Percentiles rank a stretch among this genome's conserved stretches.
Evolutionary conservation across 345 rosid species (phyloP).

Genomic region (Ceriops decandra): DNA sequence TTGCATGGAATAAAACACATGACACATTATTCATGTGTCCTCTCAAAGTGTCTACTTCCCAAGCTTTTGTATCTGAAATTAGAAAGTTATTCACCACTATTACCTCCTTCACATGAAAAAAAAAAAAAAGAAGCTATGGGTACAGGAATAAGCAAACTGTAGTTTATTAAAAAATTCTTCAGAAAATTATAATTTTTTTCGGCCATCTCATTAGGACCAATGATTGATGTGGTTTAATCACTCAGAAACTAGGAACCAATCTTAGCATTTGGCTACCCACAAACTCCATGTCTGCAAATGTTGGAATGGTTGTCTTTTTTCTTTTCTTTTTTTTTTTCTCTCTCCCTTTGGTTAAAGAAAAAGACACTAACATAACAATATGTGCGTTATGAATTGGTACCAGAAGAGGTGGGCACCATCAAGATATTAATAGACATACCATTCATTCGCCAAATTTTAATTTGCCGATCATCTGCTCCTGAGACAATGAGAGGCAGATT

Average conservation of each 20-base stretch:
- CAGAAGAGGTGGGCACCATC: neutral
- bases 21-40: constrained; percentile 98
- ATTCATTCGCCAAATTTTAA: constrained; percentile 96
- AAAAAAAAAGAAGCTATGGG: neutral
- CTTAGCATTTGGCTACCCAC: neutral
- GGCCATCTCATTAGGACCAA: neutral
- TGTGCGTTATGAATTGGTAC: too few species aligned
- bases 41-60: constrained; percentile 98
- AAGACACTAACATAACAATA: too few species aligned
- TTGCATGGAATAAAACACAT: constrained; percentile 92
- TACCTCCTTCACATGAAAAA: neutral
- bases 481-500: constrained; percentile 91
- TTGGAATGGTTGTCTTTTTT: too few species aligned
- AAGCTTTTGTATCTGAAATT: constrained; percentile 90
- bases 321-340: too few species aligned
- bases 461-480: constrained; percentile 98
- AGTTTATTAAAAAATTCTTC: neutral
- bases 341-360: too few species aligned
- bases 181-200: neutral
- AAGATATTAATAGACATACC: constrained; percentile 38
- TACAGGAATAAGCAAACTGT: neutral
- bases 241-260: neutral
- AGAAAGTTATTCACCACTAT: neutral
- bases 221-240: neutral
- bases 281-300: too few species aligned